Evolutionary conservation across 2,329 filamentous ascomycete species (phyloP).

Genomic region (Pseudogymnoascus sp.): DNA sequence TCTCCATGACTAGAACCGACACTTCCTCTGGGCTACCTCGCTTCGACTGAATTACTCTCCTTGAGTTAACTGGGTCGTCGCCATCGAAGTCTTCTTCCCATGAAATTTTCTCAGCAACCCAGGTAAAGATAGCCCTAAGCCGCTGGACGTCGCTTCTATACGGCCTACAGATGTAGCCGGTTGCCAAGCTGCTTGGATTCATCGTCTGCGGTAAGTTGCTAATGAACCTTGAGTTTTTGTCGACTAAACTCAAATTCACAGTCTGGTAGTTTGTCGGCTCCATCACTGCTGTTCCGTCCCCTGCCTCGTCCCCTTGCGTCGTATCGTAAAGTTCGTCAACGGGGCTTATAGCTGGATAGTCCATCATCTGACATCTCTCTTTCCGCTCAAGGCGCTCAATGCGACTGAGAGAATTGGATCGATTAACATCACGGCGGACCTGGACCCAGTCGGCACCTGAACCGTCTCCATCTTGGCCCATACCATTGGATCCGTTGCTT

Average conservation of each 20-base stretch:
- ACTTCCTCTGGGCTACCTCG: constrained; percentile 85
- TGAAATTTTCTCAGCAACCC: constrained; percentile 87
- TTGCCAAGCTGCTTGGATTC: constrained; percentile 74
- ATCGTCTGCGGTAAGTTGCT: constrained; percentile 74
- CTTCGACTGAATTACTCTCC: constrained; percentile 74
- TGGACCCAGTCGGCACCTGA: constrained; percentile 84
- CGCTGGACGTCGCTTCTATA: constrained; percentile 92
- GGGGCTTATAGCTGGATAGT: constrained; percentile 78
- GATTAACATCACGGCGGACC: constrained; percentile 88
- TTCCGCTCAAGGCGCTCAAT: constrained; percentile 78
- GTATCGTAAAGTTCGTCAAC: constrained; percentile 81
- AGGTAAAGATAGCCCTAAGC: constrained; percentile 89
- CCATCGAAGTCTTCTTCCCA: constrained; percentile 95
- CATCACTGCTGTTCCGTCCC: constrained; percentile 73
- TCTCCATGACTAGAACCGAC: constrained; percentile 78
- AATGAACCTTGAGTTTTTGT: constrained; percentile 92
- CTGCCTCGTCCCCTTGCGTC: constrained; percentile 82
- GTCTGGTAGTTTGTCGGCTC: constrained; percentile 74
- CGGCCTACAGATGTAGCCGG: constrained; percentile 86
- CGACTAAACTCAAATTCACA: constrained; percentile 77
- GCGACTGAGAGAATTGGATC: constrained; percentile 84
- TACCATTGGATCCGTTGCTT: constrained; percentile 55
- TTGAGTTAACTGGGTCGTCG: constrained; percentile 60
- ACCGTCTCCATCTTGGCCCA: constrained; percentile 50
- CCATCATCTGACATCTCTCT: constrained; percentile 91